Percentiles rank a stretch among this genome's conserved stretches.
These are phyloP conservation scores for Leavenworthia alabamica DNA, from an alignment of 345 rosid genomes.

Conservation along the genomic window DNA sequence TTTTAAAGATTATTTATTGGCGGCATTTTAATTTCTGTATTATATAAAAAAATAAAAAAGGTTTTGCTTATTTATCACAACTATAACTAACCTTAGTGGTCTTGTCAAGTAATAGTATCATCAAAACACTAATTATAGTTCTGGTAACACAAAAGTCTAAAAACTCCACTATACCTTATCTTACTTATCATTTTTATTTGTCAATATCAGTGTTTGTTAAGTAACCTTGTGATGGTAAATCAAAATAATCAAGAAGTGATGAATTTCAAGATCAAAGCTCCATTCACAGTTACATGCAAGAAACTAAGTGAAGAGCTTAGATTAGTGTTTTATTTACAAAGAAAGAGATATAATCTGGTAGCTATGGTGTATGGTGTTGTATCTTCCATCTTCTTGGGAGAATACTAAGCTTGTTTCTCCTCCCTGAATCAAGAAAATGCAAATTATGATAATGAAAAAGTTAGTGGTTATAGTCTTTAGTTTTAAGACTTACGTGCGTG, in stretches of 20 bases:
- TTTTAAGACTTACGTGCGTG: conserved; percentile 41
- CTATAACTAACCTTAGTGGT: conserved; percentile 23
- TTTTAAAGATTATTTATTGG: conserved; percentile 20
- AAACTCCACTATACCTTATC: background rate
- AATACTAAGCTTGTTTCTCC: conserved; percentile 23
- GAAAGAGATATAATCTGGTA: background rate
- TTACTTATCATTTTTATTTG: conserved; percentile 17
- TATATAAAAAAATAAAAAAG: background rate
- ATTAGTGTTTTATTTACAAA: conserved; percentile 28
- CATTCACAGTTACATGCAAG: conserved; percentile 11
- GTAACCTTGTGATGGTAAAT: conserved; percentile 16
- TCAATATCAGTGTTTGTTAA: conserved; percentile 26
- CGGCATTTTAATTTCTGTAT: background rate
- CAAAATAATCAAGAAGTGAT: conserved; percentile 2
- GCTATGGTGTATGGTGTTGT: background rate
- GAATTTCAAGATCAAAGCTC: background rate
- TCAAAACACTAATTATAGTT: conserved; percentile 22
- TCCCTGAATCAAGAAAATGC: conserved; percentile 15
- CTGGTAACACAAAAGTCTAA: conserved; percentile 2
- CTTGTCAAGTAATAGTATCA: conserved; percentile 14
- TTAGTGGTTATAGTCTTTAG: background rate
- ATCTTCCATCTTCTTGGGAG: background rate
- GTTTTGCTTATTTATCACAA: conserved; percentile 30
- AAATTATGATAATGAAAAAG: background rate
- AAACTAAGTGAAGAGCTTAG: conserved; percentile 6